Base-by-base conservation (phyloP, 305 asterid species). In the Coffea humblotiana region DNA sequence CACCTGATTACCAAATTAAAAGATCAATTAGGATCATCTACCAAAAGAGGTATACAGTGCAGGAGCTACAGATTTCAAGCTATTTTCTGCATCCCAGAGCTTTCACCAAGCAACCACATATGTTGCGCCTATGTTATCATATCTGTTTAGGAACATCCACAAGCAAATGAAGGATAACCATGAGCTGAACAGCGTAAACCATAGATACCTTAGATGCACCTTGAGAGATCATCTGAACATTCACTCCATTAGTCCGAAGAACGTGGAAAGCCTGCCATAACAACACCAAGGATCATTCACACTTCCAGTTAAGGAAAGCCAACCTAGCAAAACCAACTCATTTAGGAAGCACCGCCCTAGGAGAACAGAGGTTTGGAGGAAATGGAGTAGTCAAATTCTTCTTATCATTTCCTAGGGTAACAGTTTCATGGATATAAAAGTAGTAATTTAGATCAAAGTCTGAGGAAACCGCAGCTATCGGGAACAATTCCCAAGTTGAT, bases 141-240 rank as follows among this genome's bases (percentile, higher is more conserved):
- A 61, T 63, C 65, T 29, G 47, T 45, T 43, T 19, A 40, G 13
- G 10, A 74, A 74, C 32, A 74, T 43, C 48, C 25, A 71, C 48
- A 13, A 3, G 73, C 73, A 37, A 21, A 69, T 9, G 19, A 69
- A 18, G 13, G 3, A 10, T 29, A 40, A 70, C n/a, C 21, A 54
- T 9, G 32, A 9, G 8, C 21, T 23, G 37, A 71, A 16, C n/a
- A 71, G 13, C 29, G 10, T 48, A 1, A 49, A 12, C 15, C 12
- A 27, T 35, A 54, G 29, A 27, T 82, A 87, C 90, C 86, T 95
- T 95, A 2, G 99, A 95, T 72, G 99, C 99, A 52, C 99, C 99
- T 86, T 96, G 97, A 29, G 98, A 96, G 79, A 96, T 96, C 99
- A 96, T 96, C 84, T 96, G 98, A 76, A 94, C 97, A 79, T 94